Conservation (phyloP, 345 rosid genomes). For the Nasturtium officinale region DNA sequence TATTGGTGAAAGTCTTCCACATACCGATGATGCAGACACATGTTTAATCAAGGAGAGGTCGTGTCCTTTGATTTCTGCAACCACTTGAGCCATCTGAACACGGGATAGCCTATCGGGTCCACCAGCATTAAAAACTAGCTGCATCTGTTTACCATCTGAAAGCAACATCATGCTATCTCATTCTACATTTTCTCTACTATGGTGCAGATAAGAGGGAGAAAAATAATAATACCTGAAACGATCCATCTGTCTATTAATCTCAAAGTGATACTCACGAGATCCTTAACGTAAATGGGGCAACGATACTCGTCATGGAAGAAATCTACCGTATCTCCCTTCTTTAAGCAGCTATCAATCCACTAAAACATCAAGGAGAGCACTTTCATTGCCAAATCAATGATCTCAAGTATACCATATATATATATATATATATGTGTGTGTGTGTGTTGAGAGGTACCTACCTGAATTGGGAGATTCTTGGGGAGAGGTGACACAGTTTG, state of each 20-base stretch:
- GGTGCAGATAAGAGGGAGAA: background rate
- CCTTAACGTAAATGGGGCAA: slow-evolving; percentile 85
- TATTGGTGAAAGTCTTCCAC: slow-evolving; percentile 13
- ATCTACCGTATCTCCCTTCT: slow-evolving; percentile 66
- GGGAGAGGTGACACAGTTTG: slow-evolving; percentile 85
- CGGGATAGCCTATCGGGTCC: slow-evolving; percentile 88
- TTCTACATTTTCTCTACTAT: background rate
- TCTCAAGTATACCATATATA: too few species aligned
- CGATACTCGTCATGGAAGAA: slow-evolving; percentile 87
- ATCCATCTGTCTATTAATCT: slow-evolving; percentile 59
- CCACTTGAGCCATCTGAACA: slow-evolving; percentile 85
- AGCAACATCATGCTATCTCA: slow-evolving; percentile 30
- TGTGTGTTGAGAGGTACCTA: too few species aligned
- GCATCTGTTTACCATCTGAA: slow-evolving; percentile 67
- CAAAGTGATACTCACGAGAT: slow-evolving; percentile 57
- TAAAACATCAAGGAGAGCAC: slow-evolving; percentile 40
- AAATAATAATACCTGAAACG: slow-evolving; percentile 50
- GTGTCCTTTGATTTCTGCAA: slow-evolving; percentile 69
- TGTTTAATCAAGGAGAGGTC: slow-evolving; percentile 59
- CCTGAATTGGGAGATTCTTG: slow-evolving; percentile 88
- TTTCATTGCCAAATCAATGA: background rate
- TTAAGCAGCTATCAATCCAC: slow-evolving; percentile 84
- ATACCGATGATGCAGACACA: slow-evolving; percentile 75
- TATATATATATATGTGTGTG: background rate
- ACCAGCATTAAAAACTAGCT: slow-evolving; percentile 70